Base-by-base conservation (phyloP, 192 early-diverging fungal species). In the Rhizophagus clarus region DNA sequence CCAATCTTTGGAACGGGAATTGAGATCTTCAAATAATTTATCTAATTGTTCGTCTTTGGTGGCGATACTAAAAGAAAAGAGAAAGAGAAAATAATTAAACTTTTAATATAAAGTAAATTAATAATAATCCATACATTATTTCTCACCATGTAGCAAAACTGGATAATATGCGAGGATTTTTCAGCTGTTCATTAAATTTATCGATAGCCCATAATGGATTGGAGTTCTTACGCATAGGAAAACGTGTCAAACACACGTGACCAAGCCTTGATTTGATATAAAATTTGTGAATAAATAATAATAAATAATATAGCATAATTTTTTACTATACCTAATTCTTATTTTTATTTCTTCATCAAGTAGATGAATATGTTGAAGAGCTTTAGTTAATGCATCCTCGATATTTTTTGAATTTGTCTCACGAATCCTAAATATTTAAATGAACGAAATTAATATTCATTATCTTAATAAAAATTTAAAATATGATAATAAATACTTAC, bases 271-370 rank as follows among this genome's bases (percentile, higher is more conserved):
- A 62, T 31, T 40, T 45, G 45, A 42, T 9, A 14, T 14, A 37
- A 71, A 42, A 34, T 3, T 34, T 40, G 37, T 34, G 28, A 28
- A 71, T 51, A 8, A 49, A 49, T 49, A 49, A 49, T 17, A 49
- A 49, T 49, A 49, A 49, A 49, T 49, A 49, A 49, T 14, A 0
- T 14, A 49, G 47, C 47, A 49, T 14, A 49, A 14, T 14, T 49
- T 49, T 11, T 14, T 45, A 37, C 2, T 24, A 42, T 61, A 79
- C 77, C 77, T 79, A 22, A 84, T 63, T 15, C 83, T 78, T 74
- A 87, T 71, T 22, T 77, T 77, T 14, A 84, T 78, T 34, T 85
- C 79, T 81, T 81, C 83, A 68, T 87, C 84, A 34, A 79, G 75
- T 29, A 87, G 64, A 22, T 83, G 76, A 26, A 85, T 28, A 20